A percentile compares a stretch with the other conserved stretches of the same genome.
Evolutionary conservation across 73 alveolate species (phyloP).

Genomic region (Tetrahymena elliotti): DNA sequence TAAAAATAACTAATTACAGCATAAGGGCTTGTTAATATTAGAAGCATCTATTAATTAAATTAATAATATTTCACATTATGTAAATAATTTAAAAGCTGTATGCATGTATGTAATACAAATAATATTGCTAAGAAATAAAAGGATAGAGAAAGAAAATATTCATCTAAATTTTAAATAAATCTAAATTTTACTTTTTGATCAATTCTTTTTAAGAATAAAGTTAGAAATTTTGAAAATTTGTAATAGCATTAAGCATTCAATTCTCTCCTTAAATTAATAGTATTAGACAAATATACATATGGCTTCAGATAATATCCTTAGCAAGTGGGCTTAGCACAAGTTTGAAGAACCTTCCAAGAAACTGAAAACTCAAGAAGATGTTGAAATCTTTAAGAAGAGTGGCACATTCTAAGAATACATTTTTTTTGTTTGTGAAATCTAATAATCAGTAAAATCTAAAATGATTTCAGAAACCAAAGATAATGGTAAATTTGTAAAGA

Average conservation of each 20-base stretch:
- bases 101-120: no score
- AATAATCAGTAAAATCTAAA: constrained; percentile 3
- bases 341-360: constrained; percentile 15
- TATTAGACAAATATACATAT: not conserved
- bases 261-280: not conserved
- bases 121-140: not conserved
- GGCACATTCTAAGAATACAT: not conserved
- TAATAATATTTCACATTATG: not conserved
- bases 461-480: constrained; percentile 3
- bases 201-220: not conserved
- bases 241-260: not conserved
- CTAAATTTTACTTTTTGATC: not conserved
- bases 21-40: not conserved
- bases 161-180: not conserved
- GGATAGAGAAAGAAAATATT: not conserved
- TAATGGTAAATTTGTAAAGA: not conserved
- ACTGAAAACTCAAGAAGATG: constrained; percentile 18
- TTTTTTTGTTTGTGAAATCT: not conserved
- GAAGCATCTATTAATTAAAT: not conserved
- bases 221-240: not conserved
- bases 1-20: not conserved
- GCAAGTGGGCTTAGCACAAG: constrained; percentile 1
- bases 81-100: not conserved
- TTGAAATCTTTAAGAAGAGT: constrained; percentile 2
- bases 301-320: not conserved